phyloP scores from a whole-genome alignment of 139 green algal species.

The Spirogloea muscicola region DNA sequence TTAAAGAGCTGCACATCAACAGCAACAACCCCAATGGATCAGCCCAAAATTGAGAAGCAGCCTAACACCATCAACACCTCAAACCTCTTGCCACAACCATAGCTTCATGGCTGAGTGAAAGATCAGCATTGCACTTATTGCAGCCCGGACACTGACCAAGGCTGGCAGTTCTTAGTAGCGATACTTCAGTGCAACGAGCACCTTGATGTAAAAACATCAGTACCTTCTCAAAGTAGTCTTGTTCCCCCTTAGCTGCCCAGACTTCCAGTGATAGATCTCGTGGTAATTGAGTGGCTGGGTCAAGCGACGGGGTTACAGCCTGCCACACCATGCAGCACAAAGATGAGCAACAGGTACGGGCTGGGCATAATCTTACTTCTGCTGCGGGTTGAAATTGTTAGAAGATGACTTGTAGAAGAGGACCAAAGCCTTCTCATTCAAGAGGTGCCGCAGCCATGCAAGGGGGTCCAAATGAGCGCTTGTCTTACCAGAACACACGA shows the following conservation, averaged over 20 bases:
- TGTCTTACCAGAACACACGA: conserved; percentile 23
- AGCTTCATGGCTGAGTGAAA: too few relatives aligned
- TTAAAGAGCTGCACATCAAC: conserved; percentile 32
- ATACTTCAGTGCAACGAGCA: background rate
- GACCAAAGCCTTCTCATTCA: background rate
- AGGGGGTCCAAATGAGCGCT: background rate
- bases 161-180: too few relatives aligned
- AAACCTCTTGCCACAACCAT: too few relatives aligned
- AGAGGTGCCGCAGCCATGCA: background rate
- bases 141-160: too few relatives aligned
- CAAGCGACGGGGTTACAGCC: conserved; percentile 10
- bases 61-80: too few relatives aligned
- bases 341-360: background rate
- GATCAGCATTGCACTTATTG: too few relatives aligned
- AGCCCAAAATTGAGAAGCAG: too few relatives aligned
- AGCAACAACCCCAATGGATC: too few relatives aligned
- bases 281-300: conserved; percentile 2
- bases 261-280: conserved; percentile 48
- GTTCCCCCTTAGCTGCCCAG: conserved; percentile 46
- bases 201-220: background rate
- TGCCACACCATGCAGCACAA: background rate
- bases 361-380: background rate
- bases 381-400: background rate
- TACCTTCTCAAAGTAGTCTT: conserved; percentile 33
- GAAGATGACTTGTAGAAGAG: background rate